Percentiles rank a stretch among this genome's conserved stretches.
Evolutionary conservation across 768 basidiomycete genomes (phyloP).

Genomic region (Hypholoma fasciculare): DNA sequence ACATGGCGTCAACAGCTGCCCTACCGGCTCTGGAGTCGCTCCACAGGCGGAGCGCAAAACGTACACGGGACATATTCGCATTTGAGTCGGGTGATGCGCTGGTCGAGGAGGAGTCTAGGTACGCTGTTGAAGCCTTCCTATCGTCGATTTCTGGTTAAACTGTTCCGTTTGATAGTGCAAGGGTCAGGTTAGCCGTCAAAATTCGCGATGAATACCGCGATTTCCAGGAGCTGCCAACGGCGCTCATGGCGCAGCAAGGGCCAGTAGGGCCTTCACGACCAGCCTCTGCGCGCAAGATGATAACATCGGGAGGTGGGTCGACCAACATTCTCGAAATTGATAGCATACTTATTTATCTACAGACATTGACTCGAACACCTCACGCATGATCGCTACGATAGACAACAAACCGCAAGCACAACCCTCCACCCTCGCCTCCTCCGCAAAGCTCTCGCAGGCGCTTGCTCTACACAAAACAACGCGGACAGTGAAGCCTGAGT

Average conservation of each 20-base stretch:
- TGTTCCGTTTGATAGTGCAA: conserved; percentile 44
- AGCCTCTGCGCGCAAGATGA: conserved; percentile 51
- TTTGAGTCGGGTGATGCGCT: conserved; percentile 59
- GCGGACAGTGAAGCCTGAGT: conserved; percentile 91
- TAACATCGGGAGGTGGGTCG: conserved; percentile 66
- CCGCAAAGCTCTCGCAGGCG: conserved; percentile 77
- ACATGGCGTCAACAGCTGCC: conserved; percentile 38
- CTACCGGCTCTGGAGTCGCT: conserved; percentile 70
- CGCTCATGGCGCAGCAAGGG: conserved; percentile 79
- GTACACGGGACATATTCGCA: conserved; percentile 71
- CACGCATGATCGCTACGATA: conserved; percentile 70
- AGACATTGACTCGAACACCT: conserved; percentile 48
- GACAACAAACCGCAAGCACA: conserved; percentile 70
- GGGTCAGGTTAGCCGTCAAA: conserved; percentile 78
- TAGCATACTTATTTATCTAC: background rate
- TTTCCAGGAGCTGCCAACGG: conserved; percentile 80
- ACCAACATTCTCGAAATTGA: too few relatives aligned
- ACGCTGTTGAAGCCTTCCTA: conserved; percentile 6
- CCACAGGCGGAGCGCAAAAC: conserved; percentile 63
- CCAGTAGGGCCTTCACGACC: conserved; percentile 81
- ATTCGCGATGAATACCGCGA: conserved; percentile 89
- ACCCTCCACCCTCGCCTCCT: conserved; percentile 70
- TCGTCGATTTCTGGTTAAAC: background rate
- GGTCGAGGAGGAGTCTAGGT: conserved; percentile 76
- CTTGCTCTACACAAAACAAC: conserved; percentile 92